These are phyloP conservation scores for Sclerotinia nivalis DNA, from an alignment of 2,329 filamentous ascomycete genomes.

Conservation along the genomic window DNA sequence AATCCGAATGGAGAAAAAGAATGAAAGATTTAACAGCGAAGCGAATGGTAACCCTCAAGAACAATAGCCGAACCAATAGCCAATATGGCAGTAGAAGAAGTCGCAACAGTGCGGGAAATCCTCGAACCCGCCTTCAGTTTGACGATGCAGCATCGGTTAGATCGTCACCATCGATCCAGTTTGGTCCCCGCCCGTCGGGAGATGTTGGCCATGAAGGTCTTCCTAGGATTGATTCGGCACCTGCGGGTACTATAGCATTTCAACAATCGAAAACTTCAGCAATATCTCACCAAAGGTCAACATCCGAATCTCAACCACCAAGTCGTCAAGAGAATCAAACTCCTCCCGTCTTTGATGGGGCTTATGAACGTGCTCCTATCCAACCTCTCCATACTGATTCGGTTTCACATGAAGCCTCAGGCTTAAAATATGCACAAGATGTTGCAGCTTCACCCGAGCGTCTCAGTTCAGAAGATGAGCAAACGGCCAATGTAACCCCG, in stretches of 20 bases:
- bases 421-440: constrained; percentile 47
- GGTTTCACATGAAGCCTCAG: constrained; percentile 34
- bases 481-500: constrained; percentile 43
- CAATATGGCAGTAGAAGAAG: constrained; percentile 59
- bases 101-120: constrained; percentile 55
- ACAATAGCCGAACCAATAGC: constrained; percentile 44
- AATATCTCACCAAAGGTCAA: constrained; percentile 36
- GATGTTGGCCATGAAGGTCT: constrained; percentile 26
- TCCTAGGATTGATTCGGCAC: constrained; percentile 53
- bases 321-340: constrained; percentile 34
- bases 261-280: constrained; percentile 25
- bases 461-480: constrained; percentile 60
- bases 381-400: constrained; percentile 36
- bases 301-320: constrained; percentile 40
- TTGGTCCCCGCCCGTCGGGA: constrained; percentile 32
- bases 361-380: constrained; percentile 33
- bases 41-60: constrained; percentile 66
- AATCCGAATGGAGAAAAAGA: constrained; percentile 85
- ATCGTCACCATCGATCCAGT: constrained; percentile 51
- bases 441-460: constrained; percentile 53
- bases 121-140: constrained; percentile 57
- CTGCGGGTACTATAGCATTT: constrained; percentile 44
- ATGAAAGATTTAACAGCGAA: constrained; percentile 85
- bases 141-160: constrained; percentile 53
- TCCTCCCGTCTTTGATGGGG: constrained; percentile 34